phyloP scores from a whole-genome alignment of 2,329 filamentous ascomycete genomes.

The Arthroderma uncinatum region DNA sequence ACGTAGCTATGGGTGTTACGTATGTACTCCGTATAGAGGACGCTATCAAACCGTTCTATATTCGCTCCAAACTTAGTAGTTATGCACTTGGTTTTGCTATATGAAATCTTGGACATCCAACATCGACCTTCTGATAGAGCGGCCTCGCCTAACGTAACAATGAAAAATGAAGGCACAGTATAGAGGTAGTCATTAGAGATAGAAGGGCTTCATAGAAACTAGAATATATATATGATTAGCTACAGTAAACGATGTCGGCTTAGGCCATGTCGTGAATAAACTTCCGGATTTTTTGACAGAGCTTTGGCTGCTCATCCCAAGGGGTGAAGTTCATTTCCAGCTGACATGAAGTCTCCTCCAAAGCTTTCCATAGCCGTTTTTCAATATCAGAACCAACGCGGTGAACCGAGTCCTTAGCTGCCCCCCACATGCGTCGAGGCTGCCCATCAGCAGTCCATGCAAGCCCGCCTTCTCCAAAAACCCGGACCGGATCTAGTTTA shows the following conservation, averaged over 20 bases:
- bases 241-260: background rate
- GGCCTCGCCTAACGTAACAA: too few relatives aligned
- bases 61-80: too few relatives aligned
- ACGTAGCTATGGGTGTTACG: too few relatives aligned
- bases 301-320: constrained; percentile 14
- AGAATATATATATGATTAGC: background rate
- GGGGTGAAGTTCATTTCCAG: constrained; percentile 19
- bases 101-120: too few relatives aligned
- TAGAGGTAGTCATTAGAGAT: too few relatives aligned
- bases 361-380: constrained; percentile 31
- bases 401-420: constrained; percentile 24
- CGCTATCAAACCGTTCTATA: too few relatives aligned
- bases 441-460: constrained; percentile 28
- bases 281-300: constrained; percentile 13
- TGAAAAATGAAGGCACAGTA: too few relatives aligned
- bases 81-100: too few relatives aligned
- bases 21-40: too few relatives aligned
- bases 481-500: constrained; percentile 32
- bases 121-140: too few relatives aligned
- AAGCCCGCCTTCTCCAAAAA: constrained; percentile 30
- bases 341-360: constrained; percentile 32
- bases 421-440: constrained; percentile 29
- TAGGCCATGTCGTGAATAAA: constrained; percentile 14
- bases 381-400: constrained; percentile 33
- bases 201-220: too few relatives aligned